Base-by-base conservation (phyloP, 768 basidiomycete species). In the Xerocomellus chrysenteron region DNA sequence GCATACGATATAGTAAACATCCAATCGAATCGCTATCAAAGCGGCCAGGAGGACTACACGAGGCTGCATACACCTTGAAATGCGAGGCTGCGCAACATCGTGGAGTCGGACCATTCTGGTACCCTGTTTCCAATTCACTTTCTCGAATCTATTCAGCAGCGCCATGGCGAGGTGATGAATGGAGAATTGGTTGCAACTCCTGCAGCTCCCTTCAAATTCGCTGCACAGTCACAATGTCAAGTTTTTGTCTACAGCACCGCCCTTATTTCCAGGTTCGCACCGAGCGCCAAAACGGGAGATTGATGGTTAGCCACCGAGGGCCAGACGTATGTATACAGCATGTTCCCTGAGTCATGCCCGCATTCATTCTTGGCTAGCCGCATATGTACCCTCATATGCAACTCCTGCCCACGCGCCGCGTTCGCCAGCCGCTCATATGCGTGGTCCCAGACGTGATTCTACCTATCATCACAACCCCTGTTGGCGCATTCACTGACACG, bases 31-130 rank as follows among this genome's bases (percentile, higher is more conserved):
- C 49, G 49, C 47, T 24, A 52, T 58, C 57, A 6, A 24, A 17
- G 28, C 39, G 13, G 44, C 68, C 62, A 59, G 65, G 48, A 69
- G 65, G 65, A 45, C 42, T 39, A 57, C 66, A 69, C 59, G 66
- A 64, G 66, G 66, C 48, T 30, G 33, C 40, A 40, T 49, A 52
- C 50, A n/a, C 32, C 41, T 40, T 17, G 49, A 43, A 8, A 30
- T 37, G 36, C 54, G 24, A 58, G 55, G 57, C 60, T 56, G 60
- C 47, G 66, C 49, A 58, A 36, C 60, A 50, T 47, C 48, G 32
- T 42, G 56, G 21, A 21, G 21, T 50, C 28, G 46, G 17, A 55
- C 52, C 46, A 40, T 56, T 53, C 44, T 41, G 19, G 41, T 33
- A 35, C 50, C 35, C 26, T 54, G 17, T 56, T 65, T 65, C 50